Evolutionary conservation across 148 eudicot genomes (phyloP).

Genomic region (Diospyros kaki): DNA sequence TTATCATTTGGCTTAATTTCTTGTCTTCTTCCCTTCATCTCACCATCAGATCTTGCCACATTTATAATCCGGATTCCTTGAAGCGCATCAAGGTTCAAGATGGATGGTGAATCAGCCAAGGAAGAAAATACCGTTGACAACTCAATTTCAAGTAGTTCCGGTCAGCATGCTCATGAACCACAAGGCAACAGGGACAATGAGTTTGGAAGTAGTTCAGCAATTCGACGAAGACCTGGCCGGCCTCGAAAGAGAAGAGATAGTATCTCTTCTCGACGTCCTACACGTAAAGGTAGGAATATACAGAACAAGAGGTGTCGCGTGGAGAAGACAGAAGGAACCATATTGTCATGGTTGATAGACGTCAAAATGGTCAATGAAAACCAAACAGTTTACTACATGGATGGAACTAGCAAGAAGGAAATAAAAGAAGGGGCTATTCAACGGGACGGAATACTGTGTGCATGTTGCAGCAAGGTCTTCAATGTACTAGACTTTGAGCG

Average conservation of each 20-base stretch:
- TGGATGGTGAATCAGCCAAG: no score
- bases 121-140: no score
- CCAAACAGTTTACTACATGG: neutral
- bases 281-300: neutral
- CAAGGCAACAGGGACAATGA: neutral
- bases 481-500: constrained; percentile 18
- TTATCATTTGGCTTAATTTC: no score
- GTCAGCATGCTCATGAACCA: neutral
- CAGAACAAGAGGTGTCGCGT: neutral
- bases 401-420: neutral
- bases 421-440: constrained; percentile 15
- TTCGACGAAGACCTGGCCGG: neutral
- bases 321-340: constrained; percentile 8
- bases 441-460: constrained; percentile 38
- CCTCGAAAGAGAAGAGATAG: neutral
- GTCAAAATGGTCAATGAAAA: constrained; percentile 18
- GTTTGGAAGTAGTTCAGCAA: neutral
- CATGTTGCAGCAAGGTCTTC: constrained; percentile 23
- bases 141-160: neutral
- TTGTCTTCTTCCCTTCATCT: no score
- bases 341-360: constrained; percentile 45
- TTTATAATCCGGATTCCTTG: no score
- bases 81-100: no score
- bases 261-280: neutral
- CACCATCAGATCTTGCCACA: no score